Evolutionary conservation across 305 asterid genomes (phyloP), one percentile per base, ranked within the genome.

Genomic region (Rubia balearica): DNA sequence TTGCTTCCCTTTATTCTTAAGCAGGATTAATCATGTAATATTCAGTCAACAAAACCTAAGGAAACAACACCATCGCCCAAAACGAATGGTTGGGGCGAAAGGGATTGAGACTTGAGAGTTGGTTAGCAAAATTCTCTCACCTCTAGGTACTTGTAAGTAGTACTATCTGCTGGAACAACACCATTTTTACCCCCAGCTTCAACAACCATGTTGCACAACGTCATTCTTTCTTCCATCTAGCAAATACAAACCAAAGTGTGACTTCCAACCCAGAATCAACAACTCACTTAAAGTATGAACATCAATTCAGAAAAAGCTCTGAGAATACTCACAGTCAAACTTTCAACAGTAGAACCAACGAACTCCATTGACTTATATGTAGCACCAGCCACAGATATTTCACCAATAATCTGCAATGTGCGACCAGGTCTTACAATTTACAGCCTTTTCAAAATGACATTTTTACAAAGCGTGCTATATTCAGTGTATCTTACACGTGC

Each of bases 161-260:
- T 94, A 78, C 81, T 80, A 81, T 94, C 99, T 65, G 99, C 97
- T 75, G 96, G 99, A 70, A 94, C 84, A 61, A 94, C 77, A 42
- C 99, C 99, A 77, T 94, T 94, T 83, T 94, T 94, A 60, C 96
- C 99, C 22, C 99, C 97, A 71, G 99, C 99, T 82, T 91, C 97
- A 67, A 94, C 88, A 67, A 89, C 99, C 97, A 94, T 94, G 82
- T 82, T 94, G 96, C 99, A 94, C 76, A 94, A 80, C 71, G 99
- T 94, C 97, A 94, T 89, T 81, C 99, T 87, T 83, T 94, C 99
- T 83, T 94, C 99, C 99, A 94, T 94, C 97, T 91, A 74, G 24
- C 16, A 67, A 67, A 74, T 33, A 42, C 51, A 74, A 30, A 12
- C 49, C 49, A 33, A 48, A 38, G 27, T 21, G 27, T 8, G 48